phyloP scores from a whole-genome alignment of 2,329 filamentous ascomycete species.

The Pseudopithomyces chartarum region DNA sequence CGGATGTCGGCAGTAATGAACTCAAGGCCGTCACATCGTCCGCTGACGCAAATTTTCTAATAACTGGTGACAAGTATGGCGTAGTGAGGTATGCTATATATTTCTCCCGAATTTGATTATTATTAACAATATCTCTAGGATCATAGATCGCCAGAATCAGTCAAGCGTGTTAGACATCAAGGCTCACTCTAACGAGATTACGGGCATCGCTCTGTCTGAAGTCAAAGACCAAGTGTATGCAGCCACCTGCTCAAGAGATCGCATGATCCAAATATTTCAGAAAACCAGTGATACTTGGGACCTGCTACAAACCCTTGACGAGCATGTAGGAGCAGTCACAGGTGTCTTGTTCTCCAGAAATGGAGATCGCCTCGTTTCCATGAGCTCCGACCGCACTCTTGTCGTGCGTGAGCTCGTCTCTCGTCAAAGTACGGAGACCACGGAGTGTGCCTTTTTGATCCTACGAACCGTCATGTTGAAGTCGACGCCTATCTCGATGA shows the following conservation, averaged over 20 bases:
- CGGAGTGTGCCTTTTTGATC: conserved; percentile 76
- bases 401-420: conserved; percentile 79
- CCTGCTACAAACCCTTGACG: conserved; percentile 87
- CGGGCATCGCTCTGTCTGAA: conserved; percentile 76
- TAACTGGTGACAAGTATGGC: conserved; percentile 88
- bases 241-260: conserved; percentile 78
- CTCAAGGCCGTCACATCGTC: conserved; percentile 64
- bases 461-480: conserved; percentile 80
- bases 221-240: conserved; percentile 69
- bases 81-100: conserved; percentile 63
- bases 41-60: conserved; percentile 66
- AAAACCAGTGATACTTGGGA: conserved; percentile 65
- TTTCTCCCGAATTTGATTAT: background rate
- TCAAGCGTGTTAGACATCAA: conserved; percentile 73
- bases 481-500: conserved; percentile 84
- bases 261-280: conserved; percentile 90
- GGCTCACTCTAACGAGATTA: conserved; percentile 85
- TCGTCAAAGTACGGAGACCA: conserved; percentile 63
- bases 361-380: conserved; percentile 76
- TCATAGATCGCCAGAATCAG: conserved; percentile 68
- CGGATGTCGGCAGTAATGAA: conserved; percentile 60
- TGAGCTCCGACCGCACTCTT: conserved; percentile 78
- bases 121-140: conserved; percentile 45
- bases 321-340: conserved; percentile 86
- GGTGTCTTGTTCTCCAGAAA: conserved; percentile 76